Evolutionary conservation across 306 rosid genomes (phyloP).

Genomic region (Quercus ilex): DNA sequence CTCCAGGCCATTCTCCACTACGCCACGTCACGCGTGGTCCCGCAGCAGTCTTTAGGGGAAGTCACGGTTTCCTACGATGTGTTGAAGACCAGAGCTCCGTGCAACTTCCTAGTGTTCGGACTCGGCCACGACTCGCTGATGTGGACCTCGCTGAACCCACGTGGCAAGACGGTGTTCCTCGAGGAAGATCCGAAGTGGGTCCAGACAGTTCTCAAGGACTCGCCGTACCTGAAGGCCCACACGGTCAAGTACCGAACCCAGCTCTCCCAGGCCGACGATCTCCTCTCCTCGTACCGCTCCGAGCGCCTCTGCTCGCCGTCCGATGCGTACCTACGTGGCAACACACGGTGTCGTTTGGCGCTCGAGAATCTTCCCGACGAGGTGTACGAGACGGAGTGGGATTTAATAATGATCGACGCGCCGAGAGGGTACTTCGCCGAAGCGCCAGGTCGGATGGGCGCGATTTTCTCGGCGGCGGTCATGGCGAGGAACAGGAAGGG

Average conservation of each 20-base stretch:
- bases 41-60: constrained; percentile 71
- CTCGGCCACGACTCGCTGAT: constrained; percentile 90
- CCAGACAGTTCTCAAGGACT: constrained; percentile 57
- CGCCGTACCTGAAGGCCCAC: constrained; percentile 62
- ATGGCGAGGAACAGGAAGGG: constrained; percentile 72
- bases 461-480: constrained; percentile 84
- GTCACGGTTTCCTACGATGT: constrained; percentile 63
- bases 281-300: constrained; percentile 38
- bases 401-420: constrained; percentile 86
- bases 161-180: constrained; percentile 73
- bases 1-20: constrained; percentile 73
- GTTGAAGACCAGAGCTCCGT: constrained; percentile 43
- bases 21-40: constrained; percentile 68
- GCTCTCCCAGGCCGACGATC: constrained; percentile 50
- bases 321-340: constrained; percentile 48
- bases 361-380: constrained; percentile 60
- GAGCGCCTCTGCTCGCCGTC: constrained; percentile 47
- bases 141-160: constrained; percentile 88
- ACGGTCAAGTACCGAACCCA: constrained; percentile 65
- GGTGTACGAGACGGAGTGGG: constrained; percentile 85
- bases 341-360: constrained; percentile 58
- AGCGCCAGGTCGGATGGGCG: constrained; percentile 91
- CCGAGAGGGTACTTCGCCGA: constrained; percentile 76
- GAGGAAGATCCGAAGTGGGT: constrained; percentile 95
- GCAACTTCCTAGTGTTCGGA: constrained; percentile 82